These are phyloP conservation scores for Camptophora hylomeconis DNA, from an alignment of 2,329 filamentous ascomycete genomes.

Conservation along the genomic window DNA sequence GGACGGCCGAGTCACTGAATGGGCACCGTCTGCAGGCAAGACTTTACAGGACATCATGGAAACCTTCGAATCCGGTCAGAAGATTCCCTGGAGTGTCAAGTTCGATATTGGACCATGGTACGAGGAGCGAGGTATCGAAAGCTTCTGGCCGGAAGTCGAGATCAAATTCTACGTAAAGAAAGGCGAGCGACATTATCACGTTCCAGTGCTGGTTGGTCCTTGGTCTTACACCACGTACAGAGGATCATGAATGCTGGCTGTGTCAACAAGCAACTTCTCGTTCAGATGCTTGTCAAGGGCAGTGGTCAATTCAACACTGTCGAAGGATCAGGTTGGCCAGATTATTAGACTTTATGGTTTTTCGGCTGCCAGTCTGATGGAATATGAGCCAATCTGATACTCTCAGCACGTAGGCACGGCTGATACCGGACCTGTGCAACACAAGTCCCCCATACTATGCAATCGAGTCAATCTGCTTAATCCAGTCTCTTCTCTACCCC, in stretches of 20 bases:
- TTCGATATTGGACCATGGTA: slow-evolving; percentile 35
- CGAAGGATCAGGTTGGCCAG: no score
- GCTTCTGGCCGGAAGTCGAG: slow-evolving; percentile 38
- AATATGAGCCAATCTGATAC: no score
- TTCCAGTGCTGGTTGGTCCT: slow-evolving; percentile 36
- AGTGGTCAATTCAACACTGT: no score
- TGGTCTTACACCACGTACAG: slow-evolving; percentile 40
- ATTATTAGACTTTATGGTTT: no score
- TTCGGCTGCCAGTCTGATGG: no score
- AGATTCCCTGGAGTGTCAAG: slow-evolving; percentile 33
- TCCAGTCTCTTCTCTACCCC: no score
- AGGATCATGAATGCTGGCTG: slow-evolving; percentile 32
- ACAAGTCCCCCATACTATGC: no score
- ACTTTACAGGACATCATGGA: slow-evolving; percentile 16
- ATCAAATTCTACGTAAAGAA: slow-evolving; percentile 37
- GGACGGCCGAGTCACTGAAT: slow-evolving; percentile 34
- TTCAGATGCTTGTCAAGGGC: no score
- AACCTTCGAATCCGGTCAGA: slow-evolving; percentile 18
- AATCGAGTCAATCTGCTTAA: no score
- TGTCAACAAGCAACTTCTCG: no score
- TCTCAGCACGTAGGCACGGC: no score
- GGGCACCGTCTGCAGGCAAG: slow-evolving; percentile 20
- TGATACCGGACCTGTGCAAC: no score
- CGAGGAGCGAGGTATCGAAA: slow-evolving; percentile 32
- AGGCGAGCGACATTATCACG: slow-evolving; percentile 37